Evolutionary conservation across 768 basidiomycete species (phyloP), one percentile per base, ranked within the genome.

Genomic region (Suillus cothurnatus): DNA sequence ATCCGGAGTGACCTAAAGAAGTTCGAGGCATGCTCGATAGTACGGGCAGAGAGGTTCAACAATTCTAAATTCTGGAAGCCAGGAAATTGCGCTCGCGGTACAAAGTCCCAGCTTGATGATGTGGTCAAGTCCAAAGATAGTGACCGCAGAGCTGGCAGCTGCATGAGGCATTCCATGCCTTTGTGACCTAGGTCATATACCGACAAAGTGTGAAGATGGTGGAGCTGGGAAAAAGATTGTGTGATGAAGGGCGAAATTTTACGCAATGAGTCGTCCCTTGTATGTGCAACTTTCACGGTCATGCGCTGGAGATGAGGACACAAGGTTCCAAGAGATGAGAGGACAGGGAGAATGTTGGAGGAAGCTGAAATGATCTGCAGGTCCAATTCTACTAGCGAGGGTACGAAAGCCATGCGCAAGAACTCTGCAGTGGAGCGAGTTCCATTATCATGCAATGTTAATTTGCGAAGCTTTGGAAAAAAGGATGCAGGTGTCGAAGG

Each of bases 351-450:
- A 47, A 6, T 3, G 9, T 3, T 9, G 52, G 15, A 9, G 28
- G 52, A 31, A 53, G 52, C 17, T 53, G 28, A 53, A 19, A 7
- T 3, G 21, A 53, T 9, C 15, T 19, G 17, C 4, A 53, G 17
- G 19, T 55, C 2, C 17, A 55, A 55, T 31, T 12, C 19, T 21
- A 55, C 19, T 23, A 73, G 43, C 6, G 72, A n/a, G 19, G 72
- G 68, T 28, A 73, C 70, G 11, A 73, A 75, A 26, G 71, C 26
- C 32, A 75, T 67, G 26, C 67, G 71, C 38, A 73, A 41, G 52
- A 73, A 67, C 36, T 73, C 71, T 1, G 71, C 61, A 67, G 70
- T 70, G 31, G 57, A 41, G 1, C 63, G 39, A 64, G 73, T 68
- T 21, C 68, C 62, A 26, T 62, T 47, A 12, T 73, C 70, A 41